These are phyloP conservation scores for Aspergillus terreus DNA, from an alignment of 2,329 filamentous ascomycete genomes.

Conservation along the genomic window DNA sequence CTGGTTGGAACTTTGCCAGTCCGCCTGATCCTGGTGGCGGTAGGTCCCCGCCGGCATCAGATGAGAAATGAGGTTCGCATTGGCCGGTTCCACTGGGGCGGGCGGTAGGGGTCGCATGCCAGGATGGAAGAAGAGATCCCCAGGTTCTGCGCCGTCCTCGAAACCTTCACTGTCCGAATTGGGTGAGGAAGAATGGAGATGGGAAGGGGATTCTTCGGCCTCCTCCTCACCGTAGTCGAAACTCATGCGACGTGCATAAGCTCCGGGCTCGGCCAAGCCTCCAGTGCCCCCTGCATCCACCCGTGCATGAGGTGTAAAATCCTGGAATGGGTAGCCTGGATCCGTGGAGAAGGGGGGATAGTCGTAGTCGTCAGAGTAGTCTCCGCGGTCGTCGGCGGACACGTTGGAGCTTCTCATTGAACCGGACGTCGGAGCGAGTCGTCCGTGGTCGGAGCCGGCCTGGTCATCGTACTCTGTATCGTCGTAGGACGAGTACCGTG, in stretches of 20 bases:
- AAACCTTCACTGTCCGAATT: constrained; percentile 61
- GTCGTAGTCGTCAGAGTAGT: constrained; percentile 32
- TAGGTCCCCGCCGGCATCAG: constrained; percentile 59
- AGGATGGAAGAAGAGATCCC: constrained; percentile 91
- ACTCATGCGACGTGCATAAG: constrained; percentile 65
- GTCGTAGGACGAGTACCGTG: constrained; percentile 56
- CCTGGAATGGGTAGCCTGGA: constrained; percentile 55
- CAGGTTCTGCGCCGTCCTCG: constrained; percentile 70
- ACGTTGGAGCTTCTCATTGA: constrained; percentile 27
- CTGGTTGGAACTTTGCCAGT: constrained; percentile 30
- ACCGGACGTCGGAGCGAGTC: constrained; percentile 19
- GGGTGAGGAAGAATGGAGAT: constrained; percentile 44
- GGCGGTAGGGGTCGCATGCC: constrained; percentile 65
- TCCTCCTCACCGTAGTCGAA: constrained; percentile 90
- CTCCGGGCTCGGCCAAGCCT: constrained; percentile 71
- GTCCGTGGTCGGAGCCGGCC: constrained; percentile 14
- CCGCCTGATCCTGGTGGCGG: constrained; percentile 46
- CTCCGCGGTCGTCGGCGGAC: constrained; percentile 21
- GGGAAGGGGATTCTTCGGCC: constrained; percentile 25
- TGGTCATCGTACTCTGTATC: constrained; percentile 32
- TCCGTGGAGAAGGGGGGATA: constrained; percentile 45
- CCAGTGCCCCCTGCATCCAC: constrained; percentile 91
- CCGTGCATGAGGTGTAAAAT: constrained; percentile 59
- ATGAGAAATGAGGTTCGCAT: constrained; percentile 43
- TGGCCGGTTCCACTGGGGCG: constrained; percentile 57